Evolutionary conservation across 306 rosid species (phyloP).

Genomic region (Vigna mungo): DNA sequence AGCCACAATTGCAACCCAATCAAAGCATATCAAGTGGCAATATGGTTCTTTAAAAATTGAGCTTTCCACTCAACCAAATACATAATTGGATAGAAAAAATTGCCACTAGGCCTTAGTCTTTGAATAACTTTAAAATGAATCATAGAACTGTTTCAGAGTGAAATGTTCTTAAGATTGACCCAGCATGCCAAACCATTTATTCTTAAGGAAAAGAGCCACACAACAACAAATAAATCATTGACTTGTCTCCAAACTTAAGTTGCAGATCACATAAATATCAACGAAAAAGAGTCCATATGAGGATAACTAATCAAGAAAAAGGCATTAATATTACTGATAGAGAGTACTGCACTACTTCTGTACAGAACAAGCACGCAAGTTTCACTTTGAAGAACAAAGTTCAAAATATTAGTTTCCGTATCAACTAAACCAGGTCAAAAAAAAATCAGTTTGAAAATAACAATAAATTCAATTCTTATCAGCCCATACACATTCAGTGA

Average conservation of each 20-base stretch:
- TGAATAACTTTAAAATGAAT: conserved; percentile 3
- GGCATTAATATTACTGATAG: conserved; percentile 3
- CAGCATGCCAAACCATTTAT: not conserved
- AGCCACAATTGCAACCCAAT: conserved; percentile 36
- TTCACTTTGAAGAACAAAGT: not conserved
- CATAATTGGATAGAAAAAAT: conserved; percentile 22
- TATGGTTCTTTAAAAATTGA: not conserved
- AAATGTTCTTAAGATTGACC: conserved; percentile 34
- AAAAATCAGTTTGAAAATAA: conserved; percentile 20
- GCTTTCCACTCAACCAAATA: conserved; percentile 12
- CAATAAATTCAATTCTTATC: not conserved
- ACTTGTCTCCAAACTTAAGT: conserved; percentile 8
- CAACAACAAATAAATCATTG: not conserved
- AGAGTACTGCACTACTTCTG: not conserved
- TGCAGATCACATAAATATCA: not conserved
- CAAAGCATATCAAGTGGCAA: conserved; percentile 24
- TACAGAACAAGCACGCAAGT: conserved; percentile 15
- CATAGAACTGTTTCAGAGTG: not conserved
- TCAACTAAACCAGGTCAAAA: conserved; percentile 23
- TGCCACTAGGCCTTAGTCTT: conserved; percentile 26
- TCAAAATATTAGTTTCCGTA: conserved; percentile 9
- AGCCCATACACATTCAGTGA: not conserved
- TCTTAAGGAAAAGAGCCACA: not conserved
- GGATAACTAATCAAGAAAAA: not conserved
- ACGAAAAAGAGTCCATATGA: not conserved